Conservation (phyloP, 257 asterid species). For the Rauvolfia tetraphylla region DNA sequence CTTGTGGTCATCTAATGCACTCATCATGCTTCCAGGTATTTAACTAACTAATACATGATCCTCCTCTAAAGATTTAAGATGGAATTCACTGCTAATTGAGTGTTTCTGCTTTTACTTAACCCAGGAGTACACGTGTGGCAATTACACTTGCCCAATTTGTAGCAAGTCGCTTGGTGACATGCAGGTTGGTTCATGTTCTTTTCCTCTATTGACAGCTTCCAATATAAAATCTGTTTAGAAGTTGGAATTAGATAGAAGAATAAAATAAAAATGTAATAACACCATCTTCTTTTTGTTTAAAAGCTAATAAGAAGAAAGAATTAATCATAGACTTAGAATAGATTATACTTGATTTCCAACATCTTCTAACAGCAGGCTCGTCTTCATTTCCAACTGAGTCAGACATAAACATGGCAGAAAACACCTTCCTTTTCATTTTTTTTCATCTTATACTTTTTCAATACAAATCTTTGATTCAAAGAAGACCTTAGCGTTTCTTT, state of each 20-base stretch:
- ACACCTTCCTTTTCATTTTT: no score
- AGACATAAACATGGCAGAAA: no score
- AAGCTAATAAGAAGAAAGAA: no score
- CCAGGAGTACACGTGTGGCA: slow-evolving; percentile 73
- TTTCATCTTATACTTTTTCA: no score
- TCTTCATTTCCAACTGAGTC: no score
- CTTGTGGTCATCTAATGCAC: slow-evolving; percentile 92
- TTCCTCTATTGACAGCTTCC: not conserved
- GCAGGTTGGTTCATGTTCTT: slow-evolving; percentile 53
- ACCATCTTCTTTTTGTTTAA: no score
- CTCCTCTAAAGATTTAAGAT: not conserved
- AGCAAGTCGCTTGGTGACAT: slow-evolving; percentile 93
- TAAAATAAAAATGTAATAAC: no score
- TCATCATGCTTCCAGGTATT: slow-evolving; percentile 81
- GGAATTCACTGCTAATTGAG: slow-evolving; percentile 16
- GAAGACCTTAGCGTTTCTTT: no score
- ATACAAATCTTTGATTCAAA: no score
- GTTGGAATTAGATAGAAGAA: not conserved
- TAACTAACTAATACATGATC: slow-evolving; percentile 10
- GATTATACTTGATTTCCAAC: no score
- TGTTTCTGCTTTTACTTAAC: slow-evolving; percentile 1
- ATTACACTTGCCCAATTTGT: slow-evolving; percentile 84
- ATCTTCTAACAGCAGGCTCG: no score
- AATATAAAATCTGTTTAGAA: not conserved
- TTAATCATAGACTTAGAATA: no score